Base-by-base conservation (phyloP, 139 green algal species). In the Micractinium sp. region DNA sequence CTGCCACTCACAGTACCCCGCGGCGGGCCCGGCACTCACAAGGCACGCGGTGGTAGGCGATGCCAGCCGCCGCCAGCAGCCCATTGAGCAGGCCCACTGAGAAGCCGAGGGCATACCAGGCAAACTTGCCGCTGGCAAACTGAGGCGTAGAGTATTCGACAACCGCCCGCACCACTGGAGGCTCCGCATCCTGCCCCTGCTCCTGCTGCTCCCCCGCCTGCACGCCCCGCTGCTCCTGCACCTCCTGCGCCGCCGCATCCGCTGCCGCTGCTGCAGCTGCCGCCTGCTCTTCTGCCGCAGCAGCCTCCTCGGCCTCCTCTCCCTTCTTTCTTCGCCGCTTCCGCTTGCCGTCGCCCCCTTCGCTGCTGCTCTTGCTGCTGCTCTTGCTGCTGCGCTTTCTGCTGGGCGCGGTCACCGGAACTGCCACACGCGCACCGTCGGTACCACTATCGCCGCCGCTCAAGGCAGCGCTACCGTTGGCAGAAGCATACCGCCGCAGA, bases 61-160 rank as follows among this genome's bases (percentile, higher is more conserved):
- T 92, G 66, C 92, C 92, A 12, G 88, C 85, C 5, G 91, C 80
- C 0, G 80, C 38, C 36, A 97, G 91, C n/a, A 95, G 73, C 0
- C 94, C 95, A 18, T 92, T 85, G 85, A 95, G 94, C 27, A 92
- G 87, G 16, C 95, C 95, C 20, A 82, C 88, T 1, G 92, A 85
- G 76, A 92, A 94, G 69, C 90, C 92, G 3, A 86, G 89, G 81
- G 69, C 78, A 33, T 90, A 94, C 93, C 92, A 94, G 60, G 92
- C 89, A 41, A 90, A 88, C 66, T 94, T 96, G 85, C 94, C 92
- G 76, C 92, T 94, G 73, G 93, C 81, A 25, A 92, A 83, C 61
- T 85, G 88, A 15, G 94, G 94, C 38, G 84, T 87, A 0, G 92
- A 75, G 25, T 93, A 90, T 47, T 95, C 93, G 20, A 95, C 35